A percentile compares a stretch with the other conserved stretches of the same genome.
These are phyloP conservation scores for Neofusicoccum kwambonambiense DNA, from an alignment of 2,329 filamentous ascomycete genomes.

Conservation along the genomic window DNA sequence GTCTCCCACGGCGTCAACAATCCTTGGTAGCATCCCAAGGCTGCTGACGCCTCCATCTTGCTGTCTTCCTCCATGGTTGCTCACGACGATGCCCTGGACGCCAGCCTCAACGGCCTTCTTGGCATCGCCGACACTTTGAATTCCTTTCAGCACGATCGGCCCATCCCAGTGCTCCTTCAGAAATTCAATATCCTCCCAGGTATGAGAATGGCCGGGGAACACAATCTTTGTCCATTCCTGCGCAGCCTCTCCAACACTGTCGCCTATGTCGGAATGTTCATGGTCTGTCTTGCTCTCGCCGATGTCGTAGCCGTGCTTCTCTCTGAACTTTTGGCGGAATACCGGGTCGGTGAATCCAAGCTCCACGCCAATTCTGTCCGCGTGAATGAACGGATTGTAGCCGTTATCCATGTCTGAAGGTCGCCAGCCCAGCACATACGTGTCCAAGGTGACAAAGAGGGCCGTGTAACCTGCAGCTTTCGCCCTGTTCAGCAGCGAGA, in stretches of 20 bases:
- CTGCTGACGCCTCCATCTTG: slow-evolving; percentile 54
- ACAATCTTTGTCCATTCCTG: slow-evolving; percentile 36
- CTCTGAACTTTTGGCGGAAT: slow-evolving; percentile 35
- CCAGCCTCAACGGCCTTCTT: slow-evolving; percentile 42
- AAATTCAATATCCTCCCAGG: slow-evolving; percentile 35
- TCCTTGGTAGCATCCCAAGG: slow-evolving; percentile 50
- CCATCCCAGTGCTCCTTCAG: slow-evolving; percentile 37
- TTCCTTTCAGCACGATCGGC: slow-evolving; percentile 40
- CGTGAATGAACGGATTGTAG: slow-evolving; percentile 55
- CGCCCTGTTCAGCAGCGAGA: slow-evolving; percentile 61
- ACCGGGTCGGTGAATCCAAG: slow-evolving; percentile 38
- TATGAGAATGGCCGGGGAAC: slow-evolving; percentile 34
- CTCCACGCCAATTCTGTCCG: slow-evolving; percentile 38
- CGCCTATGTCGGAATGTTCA: slow-evolving; percentile 25
- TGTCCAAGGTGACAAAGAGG: slow-evolving; percentile 72
- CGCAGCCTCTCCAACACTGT: slow-evolving; percentile 19
- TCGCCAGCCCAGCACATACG: slow-evolving; percentile 67
- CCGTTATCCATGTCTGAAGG: slow-evolving; percentile 65
- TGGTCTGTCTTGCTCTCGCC: slow-evolving; percentile 35
- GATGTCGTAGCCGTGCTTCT: slow-evolving; percentile 31
- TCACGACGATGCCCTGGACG: slow-evolving; percentile 49
- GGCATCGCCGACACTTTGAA: slow-evolving; percentile 39
- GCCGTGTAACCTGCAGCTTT: slow-evolving; percentile 62
- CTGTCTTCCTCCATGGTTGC: slow-evolving; percentile 61
- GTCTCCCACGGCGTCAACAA: slow-evolving; percentile 39